Evolutionary conservation across 2,329 filamentous ascomycete species (phyloP).

Genomic region (Paracoccidioides brasiliensis): DNA sequence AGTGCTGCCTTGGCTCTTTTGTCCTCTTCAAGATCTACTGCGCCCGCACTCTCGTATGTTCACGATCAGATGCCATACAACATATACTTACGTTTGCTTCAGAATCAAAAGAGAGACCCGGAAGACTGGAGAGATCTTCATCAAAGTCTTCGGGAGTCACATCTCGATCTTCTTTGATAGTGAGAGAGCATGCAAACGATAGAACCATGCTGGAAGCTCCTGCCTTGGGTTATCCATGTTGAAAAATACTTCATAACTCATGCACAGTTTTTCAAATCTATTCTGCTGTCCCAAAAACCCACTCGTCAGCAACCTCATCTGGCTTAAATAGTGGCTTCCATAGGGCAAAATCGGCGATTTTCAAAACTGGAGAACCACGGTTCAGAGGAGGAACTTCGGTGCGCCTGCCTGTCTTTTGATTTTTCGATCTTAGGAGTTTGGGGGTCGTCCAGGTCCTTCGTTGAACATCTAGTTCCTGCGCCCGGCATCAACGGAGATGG

Average conservation of each 20-base stretch:
- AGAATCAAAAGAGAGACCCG: background rate
- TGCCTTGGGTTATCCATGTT: background rate
- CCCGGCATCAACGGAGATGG: no score
- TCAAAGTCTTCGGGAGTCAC: background rate
- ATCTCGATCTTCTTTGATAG: constrained; percentile 2
- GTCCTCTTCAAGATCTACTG: no score
- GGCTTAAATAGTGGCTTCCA: background rate
- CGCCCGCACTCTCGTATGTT: background rate
- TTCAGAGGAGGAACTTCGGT: no score
- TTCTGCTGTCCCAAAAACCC: background rate
- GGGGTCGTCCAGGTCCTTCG: no score
- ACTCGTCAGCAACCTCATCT: no score
- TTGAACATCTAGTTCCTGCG: no score
- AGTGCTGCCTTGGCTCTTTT: no score
- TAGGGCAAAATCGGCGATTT: background rate
- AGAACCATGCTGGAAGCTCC: constrained; percentile 3
- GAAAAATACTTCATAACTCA: background rate
- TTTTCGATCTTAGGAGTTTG: no score
- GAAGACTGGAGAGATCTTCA: constrained; percentile 4
- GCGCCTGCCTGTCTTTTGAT: no score
- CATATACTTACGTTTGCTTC: constrained; percentile 1
- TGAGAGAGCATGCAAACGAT: constrained; percentile 1
- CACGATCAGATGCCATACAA: background rate
- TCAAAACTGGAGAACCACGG: background rate
- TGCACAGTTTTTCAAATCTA: background rate